Percentiles rank a stretch among this genome's conserved stretches.
phyloP scores from a whole-genome alignment of 2,329 filamentous ascomycete genomes.

The Tolypocladium capitatum region DNA sequence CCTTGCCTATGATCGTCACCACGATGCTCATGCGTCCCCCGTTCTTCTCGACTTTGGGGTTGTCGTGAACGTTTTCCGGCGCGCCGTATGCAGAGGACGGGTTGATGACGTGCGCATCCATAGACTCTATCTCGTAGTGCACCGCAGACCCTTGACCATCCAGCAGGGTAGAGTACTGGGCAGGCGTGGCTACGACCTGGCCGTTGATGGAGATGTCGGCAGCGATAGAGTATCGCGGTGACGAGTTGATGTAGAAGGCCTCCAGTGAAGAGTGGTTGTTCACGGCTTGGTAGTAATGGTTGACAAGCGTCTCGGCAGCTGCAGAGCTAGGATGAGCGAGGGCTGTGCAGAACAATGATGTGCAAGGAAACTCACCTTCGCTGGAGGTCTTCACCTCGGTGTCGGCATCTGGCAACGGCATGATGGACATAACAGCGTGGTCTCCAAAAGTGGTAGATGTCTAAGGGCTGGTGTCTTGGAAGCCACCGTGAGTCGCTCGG shows the following conservation, averaged over 20 bases:
- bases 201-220: constrained; percentile 74
- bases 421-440: constrained; percentile 5
- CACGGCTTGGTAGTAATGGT: constrained; percentile 63
- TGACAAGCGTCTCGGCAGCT: constrained; percentile 62
- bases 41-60: constrained; percentile 30
- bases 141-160: constrained; percentile 45
- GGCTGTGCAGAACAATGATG: neutral
- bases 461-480: neutral
- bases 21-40: constrained; percentile 54
- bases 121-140: constrained; percentile 60
- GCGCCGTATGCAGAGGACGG: constrained; percentile 46
- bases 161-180: constrained; percentile 56
- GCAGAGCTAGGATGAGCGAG: constrained; percentile 7
- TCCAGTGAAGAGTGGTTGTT: constrained; percentile 48
- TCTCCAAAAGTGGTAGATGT: neutral
- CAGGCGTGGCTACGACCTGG: constrained; percentile 45
- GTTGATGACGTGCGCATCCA: constrained; percentile 70
- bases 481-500: neutral
- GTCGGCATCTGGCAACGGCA: constrained; percentile 26
- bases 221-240: constrained; percentile 36
- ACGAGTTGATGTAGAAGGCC: constrained; percentile 57
- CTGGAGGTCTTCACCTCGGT: constrained; percentile 31
- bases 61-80: constrained; percentile 28
- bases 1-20: constrained; percentile 60
- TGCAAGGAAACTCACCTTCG: constrained; percentile 23